A percentile compares a stretch with the other conserved stretches of the same genome.
These are phyloP conservation scores for Alternaria arborescens DNA, from an alignment of 2,329 filamentous ascomycete species.

Conservation along the genomic window DNA sequence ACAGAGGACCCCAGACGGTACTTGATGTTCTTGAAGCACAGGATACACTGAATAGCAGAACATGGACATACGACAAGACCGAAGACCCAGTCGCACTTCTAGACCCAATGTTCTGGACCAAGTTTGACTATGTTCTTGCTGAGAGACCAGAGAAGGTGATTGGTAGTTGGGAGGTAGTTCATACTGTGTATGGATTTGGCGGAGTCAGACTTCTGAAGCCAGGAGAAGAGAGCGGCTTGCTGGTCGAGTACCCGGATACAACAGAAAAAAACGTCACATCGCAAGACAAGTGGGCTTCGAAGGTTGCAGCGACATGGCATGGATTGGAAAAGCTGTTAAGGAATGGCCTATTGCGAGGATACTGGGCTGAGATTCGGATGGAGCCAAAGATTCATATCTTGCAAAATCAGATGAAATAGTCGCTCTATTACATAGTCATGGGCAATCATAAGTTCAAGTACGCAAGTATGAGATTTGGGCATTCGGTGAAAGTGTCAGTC, in stretches of 20 bases:
- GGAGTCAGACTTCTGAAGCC: conserved; percentile 60
- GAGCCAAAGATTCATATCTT: conserved; percentile 64
- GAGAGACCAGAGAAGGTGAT: conserved; percentile 61
- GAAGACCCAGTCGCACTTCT: conserved; percentile 60
- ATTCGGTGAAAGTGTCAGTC: conserved; percentile 1
- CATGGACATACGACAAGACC: conserved; percentile 69
- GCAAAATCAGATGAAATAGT: conserved; percentile 41
- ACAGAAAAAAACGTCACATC: conserved; percentile 23
- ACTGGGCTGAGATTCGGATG: conserved; percentile 65
- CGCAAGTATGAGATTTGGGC: background rate
- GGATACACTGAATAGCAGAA: conserved; percentile 25
- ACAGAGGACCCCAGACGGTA: conserved; percentile 40
- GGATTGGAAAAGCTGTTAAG: conserved; percentile 47
- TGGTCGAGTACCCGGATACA: conserved; percentile 23
- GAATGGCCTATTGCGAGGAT: conserved; percentile 55
- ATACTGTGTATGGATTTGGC: conserved; percentile 61
- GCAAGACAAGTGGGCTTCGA: conserved; percentile 24
- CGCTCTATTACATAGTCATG: no score
- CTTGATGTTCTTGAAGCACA: conserved; percentile 37
- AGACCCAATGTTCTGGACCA: conserved; percentile 63
- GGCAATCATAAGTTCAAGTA: background rate
- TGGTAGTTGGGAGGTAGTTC: conserved; percentile 62
- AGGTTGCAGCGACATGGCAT: conserved; percentile 35
- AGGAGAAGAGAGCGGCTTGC: conserved; percentile 41
- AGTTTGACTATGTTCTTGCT: conserved; percentile 66